Percentiles rank a stretch among this genome's conserved stretches.
These are phyloP conservation scores for Entophlyctis luteolus DNA, from an alignment of 192 early-diverging fungal genomes.

Conservation along the genomic window DNA sequence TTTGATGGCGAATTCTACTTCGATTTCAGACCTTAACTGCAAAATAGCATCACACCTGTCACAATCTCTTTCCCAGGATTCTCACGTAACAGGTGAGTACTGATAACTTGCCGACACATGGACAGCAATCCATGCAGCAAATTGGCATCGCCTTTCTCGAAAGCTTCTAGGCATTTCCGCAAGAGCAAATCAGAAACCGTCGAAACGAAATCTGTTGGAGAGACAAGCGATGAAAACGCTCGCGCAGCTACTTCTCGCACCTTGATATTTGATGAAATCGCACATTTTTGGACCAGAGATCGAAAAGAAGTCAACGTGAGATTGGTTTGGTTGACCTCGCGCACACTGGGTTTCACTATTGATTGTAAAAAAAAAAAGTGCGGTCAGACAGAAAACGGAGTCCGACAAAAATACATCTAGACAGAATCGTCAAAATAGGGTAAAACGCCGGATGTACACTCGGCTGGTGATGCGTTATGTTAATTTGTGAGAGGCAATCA, in stretches of 20 bases:
- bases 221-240: constrained; percentile 71
- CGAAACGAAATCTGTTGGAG: constrained; percentile 55
- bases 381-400: not conserved
- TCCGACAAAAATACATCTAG: constrained; percentile 45
- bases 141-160: constrained; percentile 46
- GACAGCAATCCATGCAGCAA: constrained; percentile 70
- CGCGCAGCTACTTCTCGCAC: constrained; percentile 83
- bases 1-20: constrained; percentile 18
- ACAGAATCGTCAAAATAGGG: constrained; percentile 82
- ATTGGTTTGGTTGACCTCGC: constrained; percentile 24
- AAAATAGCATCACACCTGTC: constrained; percentile 23
- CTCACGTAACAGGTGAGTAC: constrained; percentile 56
- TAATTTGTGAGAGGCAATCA: not conserved
- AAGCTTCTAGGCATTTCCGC: constrained; percentile 35
- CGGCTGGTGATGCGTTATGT: constrained; percentile 1
- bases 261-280: constrained; percentile 46
- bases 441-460: constrained; percentile 83
- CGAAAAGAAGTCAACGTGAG: constrained; percentile 26
- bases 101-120: constrained; percentile 67
- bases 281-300: constrained; percentile 29
- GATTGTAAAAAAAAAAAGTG: not conserved
- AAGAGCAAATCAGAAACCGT: constrained; percentile 50
- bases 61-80: constrained; percentile 36
- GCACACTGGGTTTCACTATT: constrained; percentile 37
- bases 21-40: not conserved